These are phyloP conservation scores for Fusarium sarcochroum DNA, from an alignment of 2,329 filamentous ascomycete species.

Conservation along the genomic window DNA sequence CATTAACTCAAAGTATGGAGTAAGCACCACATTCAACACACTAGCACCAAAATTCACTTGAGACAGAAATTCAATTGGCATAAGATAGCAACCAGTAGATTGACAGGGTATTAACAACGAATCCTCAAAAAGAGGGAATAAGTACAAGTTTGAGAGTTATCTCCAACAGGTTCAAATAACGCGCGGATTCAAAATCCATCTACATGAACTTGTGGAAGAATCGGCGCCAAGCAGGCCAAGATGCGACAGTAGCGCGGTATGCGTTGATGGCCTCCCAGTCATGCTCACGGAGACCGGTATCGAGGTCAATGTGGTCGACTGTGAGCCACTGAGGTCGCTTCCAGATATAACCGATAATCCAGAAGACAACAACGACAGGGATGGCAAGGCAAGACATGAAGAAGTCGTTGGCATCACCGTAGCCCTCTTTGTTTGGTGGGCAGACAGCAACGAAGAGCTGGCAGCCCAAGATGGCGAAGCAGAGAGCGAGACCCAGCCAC, in stretches of 20 bases:
- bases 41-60: no score
- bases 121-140: constrained; percentile 17
- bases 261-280: constrained; percentile 74
- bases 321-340: constrained; percentile 73
- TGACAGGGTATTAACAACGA: constrained; percentile 34
- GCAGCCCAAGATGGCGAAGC: constrained; percentile 66
- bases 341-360: constrained; percentile 71
- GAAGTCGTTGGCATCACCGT: constrained; percentile 63
- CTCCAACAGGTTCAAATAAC: not conserved
- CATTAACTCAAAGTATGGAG: no score
- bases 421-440: constrained; percentile 51
- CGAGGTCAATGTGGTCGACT: constrained; percentile 74
- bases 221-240: constrained; percentile 64
- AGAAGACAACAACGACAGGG: constrained; percentile 68
- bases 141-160: constrained; percentile 12
- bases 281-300: constrained; percentile 74
- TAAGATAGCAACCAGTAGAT: constrained; percentile 21
- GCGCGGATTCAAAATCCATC: not conserved
- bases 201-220: constrained; percentile 34
- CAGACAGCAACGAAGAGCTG: constrained; percentile 66
- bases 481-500: constrained; percentile 71
- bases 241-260: constrained; percentile 62
- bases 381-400: constrained; percentile 68
- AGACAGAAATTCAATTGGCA: not conserved
- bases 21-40: no score